Evolutionary conservation across 148 eudicot genomes (phyloP).

Genomic region (Simmondsia chinensis): DNA sequence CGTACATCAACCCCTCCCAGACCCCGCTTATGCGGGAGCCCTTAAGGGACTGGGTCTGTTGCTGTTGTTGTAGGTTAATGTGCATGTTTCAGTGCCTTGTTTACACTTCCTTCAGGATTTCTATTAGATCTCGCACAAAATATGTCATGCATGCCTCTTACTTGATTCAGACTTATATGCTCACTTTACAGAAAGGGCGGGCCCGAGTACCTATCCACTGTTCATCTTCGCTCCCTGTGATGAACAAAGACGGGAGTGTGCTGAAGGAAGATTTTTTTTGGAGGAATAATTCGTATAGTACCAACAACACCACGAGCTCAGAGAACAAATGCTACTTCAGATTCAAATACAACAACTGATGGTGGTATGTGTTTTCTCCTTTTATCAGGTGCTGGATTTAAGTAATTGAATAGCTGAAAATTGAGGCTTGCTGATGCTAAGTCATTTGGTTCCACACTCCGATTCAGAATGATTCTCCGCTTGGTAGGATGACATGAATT

Average conservation of each 20-base stretch:
- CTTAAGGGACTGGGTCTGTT: too few species aligned
- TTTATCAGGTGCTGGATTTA: neutral
- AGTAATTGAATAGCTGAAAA: too few species aligned
- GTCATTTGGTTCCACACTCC: too few species aligned
- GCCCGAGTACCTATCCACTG: conserved; percentile 44
- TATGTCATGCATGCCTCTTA: conserved; percentile 2
- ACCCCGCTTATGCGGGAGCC: too few species aligned
- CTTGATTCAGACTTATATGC: conserved; percentile 19
- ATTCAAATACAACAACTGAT: conserved; percentile 16
- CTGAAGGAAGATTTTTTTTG: conserved; percentile 31
- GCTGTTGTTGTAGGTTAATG: too few species aligned
- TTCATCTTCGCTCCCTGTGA: conserved; percentile 70
- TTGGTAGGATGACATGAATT: too few species aligned
- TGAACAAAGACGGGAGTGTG: conserved; percentile 57
- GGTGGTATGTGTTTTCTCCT: conserved; percentile 45
- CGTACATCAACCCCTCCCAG: too few species aligned
- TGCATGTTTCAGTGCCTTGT: too few species aligned
- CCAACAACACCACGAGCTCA: conserved; percentile 50
- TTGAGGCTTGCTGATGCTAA: too few species aligned
- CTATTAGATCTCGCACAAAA: neutral
- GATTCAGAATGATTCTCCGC: too few species aligned
- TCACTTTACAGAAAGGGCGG: conserved; percentile 45
- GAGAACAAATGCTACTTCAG: conserved; percentile 18
- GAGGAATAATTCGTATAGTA: conserved; percentile 62
- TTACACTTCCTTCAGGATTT: too few species aligned